Conservation (phyloP, 495 filamentous ascomycete species). For the Lasiosphaeria ovina region DNA sequence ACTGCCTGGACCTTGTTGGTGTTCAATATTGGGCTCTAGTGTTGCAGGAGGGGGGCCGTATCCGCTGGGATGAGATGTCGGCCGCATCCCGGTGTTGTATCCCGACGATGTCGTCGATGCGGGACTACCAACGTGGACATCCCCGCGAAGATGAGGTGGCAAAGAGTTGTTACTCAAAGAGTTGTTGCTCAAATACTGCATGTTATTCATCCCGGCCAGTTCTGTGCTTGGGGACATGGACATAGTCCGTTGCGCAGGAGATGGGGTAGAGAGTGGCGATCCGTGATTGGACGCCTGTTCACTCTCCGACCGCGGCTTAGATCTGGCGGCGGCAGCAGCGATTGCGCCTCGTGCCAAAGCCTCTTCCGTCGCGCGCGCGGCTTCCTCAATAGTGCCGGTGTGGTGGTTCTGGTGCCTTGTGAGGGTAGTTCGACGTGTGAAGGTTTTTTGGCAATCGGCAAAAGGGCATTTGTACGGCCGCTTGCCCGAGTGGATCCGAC, state of each 20-base stretch:
- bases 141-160: conserved; percentile 75
- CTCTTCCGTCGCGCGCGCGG: conserved; percentile 76
- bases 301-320: conserved; percentile 63
- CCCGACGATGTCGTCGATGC: conserved; percentile 59
- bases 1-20: conserved; percentile 65
- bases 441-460: conserved; percentile 97
- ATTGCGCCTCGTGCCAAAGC: conserved; percentile 54
- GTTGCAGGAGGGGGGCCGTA: conserved; percentile 77
- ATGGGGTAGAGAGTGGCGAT: conserved; percentile 84
- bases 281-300: conserved; percentile 75
- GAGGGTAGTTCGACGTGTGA: conserved; percentile 90
- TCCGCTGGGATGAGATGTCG: conserved; percentile 72
- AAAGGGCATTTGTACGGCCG: conserved; percentile 97
- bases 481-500: conserved; percentile 93
- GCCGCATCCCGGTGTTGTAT: conserved; percentile 58
- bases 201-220: conserved; percentile 67
- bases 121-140: conserved; percentile 69
- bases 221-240: conserved; percentile 79
- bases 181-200: conserved; percentile 70
- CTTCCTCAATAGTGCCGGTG: conserved; percentile 91
- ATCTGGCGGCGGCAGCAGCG: conserved; percentile 56
- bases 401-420: conserved; percentile 96
- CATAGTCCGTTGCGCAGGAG: conserved; percentile 70
- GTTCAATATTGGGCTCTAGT: conserved; percentile 82
- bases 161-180: conserved; percentile 70